A percentile compares a stretch with the other conserved stretches of the same genome.
Conservation (phyloP, 2,329 filamentous ascomycete species). For the Colletotrichum sidae region DNA sequence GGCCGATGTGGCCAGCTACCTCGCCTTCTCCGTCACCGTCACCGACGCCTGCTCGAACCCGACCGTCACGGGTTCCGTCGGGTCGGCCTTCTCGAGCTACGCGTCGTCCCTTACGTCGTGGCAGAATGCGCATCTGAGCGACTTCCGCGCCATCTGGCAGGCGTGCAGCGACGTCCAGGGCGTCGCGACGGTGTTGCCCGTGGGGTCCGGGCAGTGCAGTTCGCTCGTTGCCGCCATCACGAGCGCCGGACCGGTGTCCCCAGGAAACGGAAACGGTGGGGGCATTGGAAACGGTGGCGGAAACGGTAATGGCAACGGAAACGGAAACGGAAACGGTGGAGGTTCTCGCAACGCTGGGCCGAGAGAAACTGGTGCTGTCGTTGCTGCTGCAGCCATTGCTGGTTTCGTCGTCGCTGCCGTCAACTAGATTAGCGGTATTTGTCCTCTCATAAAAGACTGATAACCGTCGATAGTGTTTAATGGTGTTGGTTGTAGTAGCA, state of each 20-base stretch:
- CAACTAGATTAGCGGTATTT: background rate
- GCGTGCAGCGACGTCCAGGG: conserved; percentile 46
- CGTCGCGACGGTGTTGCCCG: conserved; percentile 22
- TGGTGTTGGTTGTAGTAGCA: too few relatives aligned
- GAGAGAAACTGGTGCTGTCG: conserved; percentile 24
- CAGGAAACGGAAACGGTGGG: background rate
- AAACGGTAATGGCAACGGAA: background rate
- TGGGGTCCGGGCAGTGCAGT: conserved; percentile 26
- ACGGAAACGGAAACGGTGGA: background rate
- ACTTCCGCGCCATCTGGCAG: conserved; percentile 38
- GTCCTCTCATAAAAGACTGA: background rate
- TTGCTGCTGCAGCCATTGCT: conserved; percentile 26
- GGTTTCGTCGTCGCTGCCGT: conserved; percentile 30
- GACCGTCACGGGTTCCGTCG: conserved; percentile 43
- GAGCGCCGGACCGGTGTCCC: conserved; percentile 20
- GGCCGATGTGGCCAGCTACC: conserved; percentile 37
- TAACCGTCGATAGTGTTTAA: too few relatives aligned
- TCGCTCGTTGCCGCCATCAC: conserved; percentile 34
- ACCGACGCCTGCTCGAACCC: conserved; percentile 43
- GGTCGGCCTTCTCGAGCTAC: conserved; percentile 43
- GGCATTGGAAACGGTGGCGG: background rate
- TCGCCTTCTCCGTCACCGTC: conserved; percentile 39
- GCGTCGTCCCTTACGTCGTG: conserved; percentile 40
- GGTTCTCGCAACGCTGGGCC: conserved; percentile 7
- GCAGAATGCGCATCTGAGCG: conserved; percentile 38